A percentile compares a stretch with the other conserved stretches of the same genome.
phyloP scores from a whole-genome alignment of 306 rosid species.

The Vigna unguiculata region DNA sequence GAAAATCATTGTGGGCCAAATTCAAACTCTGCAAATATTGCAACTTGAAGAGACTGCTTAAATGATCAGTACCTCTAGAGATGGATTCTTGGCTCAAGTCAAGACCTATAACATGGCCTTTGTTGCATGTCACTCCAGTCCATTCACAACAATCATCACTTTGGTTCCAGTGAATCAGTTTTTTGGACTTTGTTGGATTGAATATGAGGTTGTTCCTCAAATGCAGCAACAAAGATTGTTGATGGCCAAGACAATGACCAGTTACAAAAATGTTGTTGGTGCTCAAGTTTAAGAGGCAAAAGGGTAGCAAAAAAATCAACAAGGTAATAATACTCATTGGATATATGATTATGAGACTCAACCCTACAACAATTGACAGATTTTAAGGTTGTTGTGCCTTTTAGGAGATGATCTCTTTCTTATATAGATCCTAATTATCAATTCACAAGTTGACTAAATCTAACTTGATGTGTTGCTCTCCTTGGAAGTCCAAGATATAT shows the following conservation, averaged over 20 bases:
- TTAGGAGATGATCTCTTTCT: slow-evolving; percentile 2
- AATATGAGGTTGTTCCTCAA: slow-evolving; percentile 8
- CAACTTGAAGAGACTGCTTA: not conserved
- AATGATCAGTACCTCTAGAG: not conserved
- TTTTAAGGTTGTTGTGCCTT: slow-evolving; percentile 6
- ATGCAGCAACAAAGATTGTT: not conserved
- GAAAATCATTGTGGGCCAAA: slow-evolving; percentile 1
- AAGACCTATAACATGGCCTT: not conserved
- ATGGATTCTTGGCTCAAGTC: slow-evolving; percentile 22
- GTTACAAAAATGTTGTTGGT: not conserved
- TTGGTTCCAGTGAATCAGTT: slow-evolving; percentile 5
- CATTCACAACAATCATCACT: slow-evolving; percentile 25
- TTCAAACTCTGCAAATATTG: slow-evolving; percentile 1
- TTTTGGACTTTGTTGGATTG: not conserved
- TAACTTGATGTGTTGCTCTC: not conserved
- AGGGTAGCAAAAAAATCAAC: not conserved
- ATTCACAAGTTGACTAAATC: not conserved
- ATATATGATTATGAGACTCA: not conserved
- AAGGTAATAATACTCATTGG: slow-evolving; percentile 8
- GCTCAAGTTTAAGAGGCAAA: slow-evolving; percentile 17
- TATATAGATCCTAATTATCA: not conserved
- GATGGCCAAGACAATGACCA: not conserved
- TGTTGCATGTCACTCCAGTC: slow-evolving; percentile 6
- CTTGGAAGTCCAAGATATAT: not conserved
- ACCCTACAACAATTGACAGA: not conserved